phyloP scores from a whole-genome alignment of 257 asterid genomes.

The Solanum raphanifolium region DNA sequence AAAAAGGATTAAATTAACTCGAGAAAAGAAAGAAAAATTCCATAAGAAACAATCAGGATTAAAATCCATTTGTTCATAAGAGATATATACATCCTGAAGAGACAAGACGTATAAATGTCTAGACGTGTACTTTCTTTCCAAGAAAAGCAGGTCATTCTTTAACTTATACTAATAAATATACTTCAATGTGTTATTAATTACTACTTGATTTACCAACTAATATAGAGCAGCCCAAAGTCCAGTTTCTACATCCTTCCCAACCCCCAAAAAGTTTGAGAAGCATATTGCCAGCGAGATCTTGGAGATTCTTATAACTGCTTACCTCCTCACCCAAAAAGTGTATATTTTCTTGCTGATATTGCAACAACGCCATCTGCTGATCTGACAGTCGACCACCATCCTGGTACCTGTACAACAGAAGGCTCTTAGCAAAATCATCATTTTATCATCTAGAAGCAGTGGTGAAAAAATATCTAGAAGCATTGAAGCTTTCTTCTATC shows the following conservation, averaged over 20 bases:
- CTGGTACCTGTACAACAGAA: constrained; percentile 53
- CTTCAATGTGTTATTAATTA: background rate
- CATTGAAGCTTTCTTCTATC: background rate
- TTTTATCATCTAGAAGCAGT: background rate
- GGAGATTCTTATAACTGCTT: background rate
- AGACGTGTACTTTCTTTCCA: background rate
- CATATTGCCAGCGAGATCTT: background rate
- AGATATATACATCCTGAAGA: background rate
- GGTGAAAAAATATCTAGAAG: background rate
- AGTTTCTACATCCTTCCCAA: background rate
- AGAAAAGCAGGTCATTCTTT: background rate
- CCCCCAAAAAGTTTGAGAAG: background rate
- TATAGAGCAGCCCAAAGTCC: background rate
- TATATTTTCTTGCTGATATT: constrained; percentile 95
- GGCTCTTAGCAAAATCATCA: background rate
- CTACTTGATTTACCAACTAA: background rate
- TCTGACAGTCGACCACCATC: constrained; percentile 93
- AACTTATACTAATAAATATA: background rate
- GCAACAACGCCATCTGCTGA: constrained; percentile 99
- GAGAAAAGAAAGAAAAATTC: background rate
- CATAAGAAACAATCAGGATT: constrained; percentile 3
- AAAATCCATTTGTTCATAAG: background rate
- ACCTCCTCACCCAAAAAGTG: constrained; percentile 99
- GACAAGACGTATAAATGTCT: background rate
- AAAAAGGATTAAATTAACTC: background rate